Evolutionary conservation across 2,329 filamentous ascomycete genomes (phyloP), one percentile per base, ranked within the genome.

Genomic region (Fusarium miscanthi): DNA sequence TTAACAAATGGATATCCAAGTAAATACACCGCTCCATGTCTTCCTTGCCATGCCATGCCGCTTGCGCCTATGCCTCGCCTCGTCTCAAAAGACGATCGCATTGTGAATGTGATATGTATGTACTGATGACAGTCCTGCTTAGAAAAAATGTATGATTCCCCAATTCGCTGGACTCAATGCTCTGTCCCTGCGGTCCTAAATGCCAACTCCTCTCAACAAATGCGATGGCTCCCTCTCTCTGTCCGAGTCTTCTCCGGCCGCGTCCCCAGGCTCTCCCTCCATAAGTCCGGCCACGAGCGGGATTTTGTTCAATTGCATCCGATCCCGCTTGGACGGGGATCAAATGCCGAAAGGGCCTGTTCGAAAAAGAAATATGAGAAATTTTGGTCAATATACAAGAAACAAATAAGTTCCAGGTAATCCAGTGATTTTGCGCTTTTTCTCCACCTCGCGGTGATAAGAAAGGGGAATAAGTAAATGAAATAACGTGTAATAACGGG

Each of bases 1-100:
- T 69, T 66, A 69, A 70, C 71, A 73, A 73, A 69, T 74, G 74
- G 71, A 70, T 76, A 76, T 76, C 66, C 62, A 74, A 63, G 63
- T 51, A 63, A 72, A 65, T 60, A 71, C 62, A 74, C 72, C 69
- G 72, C 66, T 73, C 53, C 25, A 69, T 73, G 66, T 53, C 59
- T 52, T 58, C 56, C 52, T 37, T 70, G 40, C 45, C 54, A 21
- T 41, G 46, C 31, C 48, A 49, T 67, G 40, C 59, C 58, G 41
- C 60, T 71, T 71, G 66, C 72, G 72, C 72, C 72, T 27, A 66
- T 70, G 66, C 49, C 41, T 62, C 59, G 59, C 59, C 49, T 61
- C 58, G 42, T 56, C 59, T 64, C 65, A 57, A 63, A 60, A 45
- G 59, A 70, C 53, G 46, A 19, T 57, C 30, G 38, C 46, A 58